phyloP scores from a whole-genome alignment of 345 rosid species.

The Lepidium aucheri region DNA sequence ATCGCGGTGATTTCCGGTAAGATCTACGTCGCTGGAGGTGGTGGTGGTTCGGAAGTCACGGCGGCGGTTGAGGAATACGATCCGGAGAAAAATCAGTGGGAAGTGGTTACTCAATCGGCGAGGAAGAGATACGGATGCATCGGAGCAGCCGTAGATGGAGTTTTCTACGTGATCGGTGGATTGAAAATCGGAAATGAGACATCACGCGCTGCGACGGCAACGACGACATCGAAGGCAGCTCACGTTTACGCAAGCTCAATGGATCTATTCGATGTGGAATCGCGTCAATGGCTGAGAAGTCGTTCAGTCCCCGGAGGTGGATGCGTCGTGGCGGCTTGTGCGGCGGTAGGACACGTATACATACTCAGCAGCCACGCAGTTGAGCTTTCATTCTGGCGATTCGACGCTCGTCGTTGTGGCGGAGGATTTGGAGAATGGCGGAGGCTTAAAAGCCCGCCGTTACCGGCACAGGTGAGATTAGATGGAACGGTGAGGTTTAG shows the following conservation, averaged over 20 bases:
- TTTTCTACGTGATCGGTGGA: conserved; percentile 84
- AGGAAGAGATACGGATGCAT: conserved; percentile 73
- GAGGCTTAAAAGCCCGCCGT: conserved; percentile 66
- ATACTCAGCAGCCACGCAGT: conserved; percentile 79
- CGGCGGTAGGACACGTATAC: conserved; percentile 48
- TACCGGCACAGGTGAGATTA: conserved; percentile 59
- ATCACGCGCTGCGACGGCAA: conserved; percentile 17
- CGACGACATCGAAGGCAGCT: conserved; percentile 22
- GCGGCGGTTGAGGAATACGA: conserved; percentile 80
- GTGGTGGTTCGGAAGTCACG: conserved; percentile 37
- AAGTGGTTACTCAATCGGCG: conserved; percentile 46
- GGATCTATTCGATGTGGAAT: conserved; percentile 73
- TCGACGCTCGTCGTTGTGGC: conserved; percentile 37
- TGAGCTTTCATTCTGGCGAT: conserved; percentile 84
- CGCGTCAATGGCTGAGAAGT: conserved; percentile 66
- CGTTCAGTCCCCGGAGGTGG: conserved; percentile 86
- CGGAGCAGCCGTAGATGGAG: conserved; percentile 69
- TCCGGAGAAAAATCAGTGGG: conserved; percentile 57
- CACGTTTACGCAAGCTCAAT: conserved; percentile 74
- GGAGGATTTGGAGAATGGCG: conserved; percentile 68
- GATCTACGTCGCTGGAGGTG: conserved; percentile 80
- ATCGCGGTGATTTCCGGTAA: conserved; percentile 47
- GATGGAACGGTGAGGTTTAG: conserved; percentile 75
- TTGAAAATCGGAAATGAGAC: conserved; percentile 49
- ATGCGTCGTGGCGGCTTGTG: conserved; percentile 84